These are phyloP conservation scores for Raffaelea arxii DNA, from an alignment of 2,329 filamentous ascomycete species.

Conservation along the genomic window DNA sequence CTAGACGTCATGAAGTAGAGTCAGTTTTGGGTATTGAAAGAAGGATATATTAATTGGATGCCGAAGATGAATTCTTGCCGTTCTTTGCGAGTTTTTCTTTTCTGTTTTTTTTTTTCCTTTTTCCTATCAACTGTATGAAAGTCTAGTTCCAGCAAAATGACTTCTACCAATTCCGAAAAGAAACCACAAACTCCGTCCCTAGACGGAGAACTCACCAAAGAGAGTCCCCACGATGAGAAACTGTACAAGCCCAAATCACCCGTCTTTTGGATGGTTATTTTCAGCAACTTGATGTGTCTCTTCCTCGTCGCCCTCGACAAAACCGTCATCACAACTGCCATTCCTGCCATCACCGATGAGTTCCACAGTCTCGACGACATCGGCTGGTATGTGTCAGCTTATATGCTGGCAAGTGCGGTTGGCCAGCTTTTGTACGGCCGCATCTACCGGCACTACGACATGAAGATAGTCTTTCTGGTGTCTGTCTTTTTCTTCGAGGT, in stretches of 20 bases:
- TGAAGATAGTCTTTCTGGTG: constrained; percentile 20
- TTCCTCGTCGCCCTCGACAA: background rate
- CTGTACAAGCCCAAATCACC: background rate
- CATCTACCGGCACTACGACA: constrained; percentile 26
- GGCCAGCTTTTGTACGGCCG: constrained; percentile 24
- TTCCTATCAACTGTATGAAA: too few species aligned
- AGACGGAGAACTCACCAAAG: background rate
- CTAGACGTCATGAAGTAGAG: too few species aligned
- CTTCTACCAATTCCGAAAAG: too few species aligned
- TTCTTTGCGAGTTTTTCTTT: too few species aligned
- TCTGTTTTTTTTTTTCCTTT: too few species aligned
- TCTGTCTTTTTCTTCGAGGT: constrained; percentile 24
- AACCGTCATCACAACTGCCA: constrained; percentile 25
- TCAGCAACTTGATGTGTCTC: background rate
- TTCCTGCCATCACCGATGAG: constrained; percentile 15
- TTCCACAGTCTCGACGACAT: constrained; percentile 3
- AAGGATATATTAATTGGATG: too few species aligned
- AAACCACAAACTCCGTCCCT: too few species aligned
- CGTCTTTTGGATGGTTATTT: background rate
- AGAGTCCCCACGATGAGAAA: background rate
- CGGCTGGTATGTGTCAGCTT: constrained; percentile 7
- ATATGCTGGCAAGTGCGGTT: background rate
- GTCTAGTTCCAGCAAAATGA: too few species aligned
- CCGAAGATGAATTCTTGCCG: too few species aligned
- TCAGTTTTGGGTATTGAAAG: too few species aligned